These are phyloP conservation scores for Boletus speciosus DNA, from an alignment of 768 basidiomycete species.

Conservation along the genomic window DNA sequence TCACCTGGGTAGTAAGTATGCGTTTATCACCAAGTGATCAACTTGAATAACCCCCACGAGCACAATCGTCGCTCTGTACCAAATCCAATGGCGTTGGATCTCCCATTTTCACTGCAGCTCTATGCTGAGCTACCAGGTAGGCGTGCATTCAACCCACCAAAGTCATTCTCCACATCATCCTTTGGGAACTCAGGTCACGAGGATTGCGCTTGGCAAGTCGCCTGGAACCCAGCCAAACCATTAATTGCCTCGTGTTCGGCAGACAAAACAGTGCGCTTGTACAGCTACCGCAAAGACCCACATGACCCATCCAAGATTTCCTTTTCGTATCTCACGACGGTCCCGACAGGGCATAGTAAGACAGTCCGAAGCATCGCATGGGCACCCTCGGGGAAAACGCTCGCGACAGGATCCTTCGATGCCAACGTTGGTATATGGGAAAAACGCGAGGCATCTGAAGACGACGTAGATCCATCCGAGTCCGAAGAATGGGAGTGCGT, in stretches of 20 bases:
- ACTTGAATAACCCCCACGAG: not conserved
- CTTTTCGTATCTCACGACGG: slow-evolving; percentile 56
- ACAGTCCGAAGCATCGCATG: slow-evolving; percentile 86
- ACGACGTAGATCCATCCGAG: slow-evolving; percentile 29
- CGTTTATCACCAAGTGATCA: too few relatives aligned
- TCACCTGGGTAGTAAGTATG: not conserved
- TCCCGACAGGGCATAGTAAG: slow-evolving; percentile 82
- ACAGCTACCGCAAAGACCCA: slow-evolving; percentile 49
- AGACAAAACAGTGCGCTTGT: slow-evolving; percentile 89
- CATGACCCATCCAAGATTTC: slow-evolving; percentile 24
- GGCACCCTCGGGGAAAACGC: slow-evolving; percentile 80
- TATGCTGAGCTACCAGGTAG: slow-evolving; percentile 25
- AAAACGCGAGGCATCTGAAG: slow-evolving; percentile 46
- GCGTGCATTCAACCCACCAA: not conserved
- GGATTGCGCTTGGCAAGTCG: slow-evolving; percentile 82
- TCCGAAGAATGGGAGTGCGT: slow-evolving; percentile 83
- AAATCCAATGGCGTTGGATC: slow-evolving; percentile 16
- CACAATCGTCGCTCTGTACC: not conserved
- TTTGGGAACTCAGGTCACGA: slow-evolving; percentile 53
- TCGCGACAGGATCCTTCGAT: slow-evolving; percentile 94
- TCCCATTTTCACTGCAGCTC: slow-evolving; percentile 19
- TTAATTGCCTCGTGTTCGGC: slow-evolving; percentile 91
- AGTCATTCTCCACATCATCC: not conserved
- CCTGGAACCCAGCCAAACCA: slow-evolving; percentile 83
- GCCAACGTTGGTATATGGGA: slow-evolving; percentile 92